phyloP scores from a whole-genome alignment of 371 early-diverging fungal species.

The Mortierella sp. region DNA sequence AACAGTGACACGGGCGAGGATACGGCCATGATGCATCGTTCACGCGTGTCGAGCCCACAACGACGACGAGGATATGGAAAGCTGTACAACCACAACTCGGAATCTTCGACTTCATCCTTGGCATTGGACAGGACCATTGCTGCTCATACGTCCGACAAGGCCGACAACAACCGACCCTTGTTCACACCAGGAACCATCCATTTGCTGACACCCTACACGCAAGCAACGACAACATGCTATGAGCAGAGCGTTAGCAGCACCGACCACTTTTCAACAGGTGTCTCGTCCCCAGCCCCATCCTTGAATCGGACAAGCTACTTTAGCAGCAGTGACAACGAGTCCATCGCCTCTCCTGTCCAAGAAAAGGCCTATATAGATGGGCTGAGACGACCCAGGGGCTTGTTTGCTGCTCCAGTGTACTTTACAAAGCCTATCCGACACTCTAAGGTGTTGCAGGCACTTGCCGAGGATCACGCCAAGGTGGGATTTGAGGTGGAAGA shows the following conservation, averaged over 20 bases:
- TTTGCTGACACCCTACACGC: constrained; percentile 31
- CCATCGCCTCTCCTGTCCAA: constrained; percentile 6
- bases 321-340: constrained; percentile 44
- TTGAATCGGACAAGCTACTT: constrained; percentile 29
- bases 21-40: not conserved
- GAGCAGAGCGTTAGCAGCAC: constrained; percentile 40
- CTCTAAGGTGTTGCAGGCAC: constrained; percentile 36
- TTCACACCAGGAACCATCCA: constrained; percentile 18
- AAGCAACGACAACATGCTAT: constrained; percentile 23
- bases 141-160: not conserved
- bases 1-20: constrained; percentile 36
- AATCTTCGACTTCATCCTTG: constrained; percentile 33
- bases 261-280: constrained; percentile 20
- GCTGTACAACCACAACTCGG: constrained; percentile 16
- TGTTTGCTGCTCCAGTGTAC: constrained; percentile 35
- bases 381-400: constrained; percentile 4
- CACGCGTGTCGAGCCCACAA: constrained; percentile 3
- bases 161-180: no score
- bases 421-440: constrained; percentile 52
- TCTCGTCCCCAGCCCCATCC: constrained; percentile 25
- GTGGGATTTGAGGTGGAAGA: constrained; percentile 24
- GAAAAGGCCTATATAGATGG: not conserved
- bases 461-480: constrained; percentile 21
- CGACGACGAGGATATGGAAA: not conserved
- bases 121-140: constrained; percentile 11